Evolutionary conservation across 306 rosid species (phyloP), one percentile per base, ranked within the genome.

Genomic region (Pterocarpus macrocarpus): DNA sequence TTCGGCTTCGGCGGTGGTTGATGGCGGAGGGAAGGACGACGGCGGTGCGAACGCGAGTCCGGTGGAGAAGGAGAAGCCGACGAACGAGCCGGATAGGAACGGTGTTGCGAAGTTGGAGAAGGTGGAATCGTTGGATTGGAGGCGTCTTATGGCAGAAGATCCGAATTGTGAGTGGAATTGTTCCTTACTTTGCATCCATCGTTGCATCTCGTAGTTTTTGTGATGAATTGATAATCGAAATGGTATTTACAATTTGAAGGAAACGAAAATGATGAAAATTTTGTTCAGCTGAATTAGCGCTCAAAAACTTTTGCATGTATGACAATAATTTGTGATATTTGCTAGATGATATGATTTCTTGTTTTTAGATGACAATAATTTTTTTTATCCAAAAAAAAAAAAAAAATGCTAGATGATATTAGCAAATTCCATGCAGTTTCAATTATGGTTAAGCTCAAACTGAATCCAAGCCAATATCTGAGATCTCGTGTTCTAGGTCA

Each of bases 121-220:
- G 0, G 85, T 82, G 22, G 88, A 83, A 74, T 95, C 98, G 32
- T 85, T 95, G 82, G 99, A 95, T 47, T 95, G 99, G 99, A 89
- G 84, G 77, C 93, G 92, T 80, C 84, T 95, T 38, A 91, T 93
- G 96, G 90, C 92, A 13, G 91, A 91, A 61, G 99, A 95, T 88
- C 99, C 97, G 8, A 91, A 87, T 80, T 87, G 99, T 93, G 91
- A 87, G 98, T 86, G 28, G 43, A 16, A 53, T 43, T 39, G 14
- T 30, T 66, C 35, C 34, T 59, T 85, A 16, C 45, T 76, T 28
- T 76, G 80, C 82, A 82, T 85, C 75, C 82, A 43, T 43, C 58
- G 9, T 63, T 68, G 84, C 39, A 72, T 64, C 33, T 70, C 8
- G 39, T 68, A 9, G 43, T 43, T 68, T 68, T 44, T 22, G 50